phyloP scores from a whole-genome alignment of 305 asterid genomes.

The Salvia sclarea region DNA sequence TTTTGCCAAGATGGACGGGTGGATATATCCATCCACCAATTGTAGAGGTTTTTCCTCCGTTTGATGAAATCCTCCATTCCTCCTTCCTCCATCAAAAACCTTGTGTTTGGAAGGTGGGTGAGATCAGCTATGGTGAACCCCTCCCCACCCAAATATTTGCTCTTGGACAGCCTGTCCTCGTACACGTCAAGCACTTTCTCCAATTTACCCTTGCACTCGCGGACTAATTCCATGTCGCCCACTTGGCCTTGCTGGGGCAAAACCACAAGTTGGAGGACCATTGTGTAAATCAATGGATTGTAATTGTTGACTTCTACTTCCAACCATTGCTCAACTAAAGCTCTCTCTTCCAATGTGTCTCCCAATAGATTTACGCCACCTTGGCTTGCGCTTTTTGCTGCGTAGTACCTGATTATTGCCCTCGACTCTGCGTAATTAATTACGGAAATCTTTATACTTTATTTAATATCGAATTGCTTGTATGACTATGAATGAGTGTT shows the following conservation, averaged over 20 bases:
- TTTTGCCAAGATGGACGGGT: conserved; percentile 76
- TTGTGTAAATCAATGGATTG: conserved; percentile 55
- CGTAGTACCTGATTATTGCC: conserved; percentile 85
- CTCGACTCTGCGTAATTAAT: conserved; percentile 76
- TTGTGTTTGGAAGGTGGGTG: conserved; percentile 68
- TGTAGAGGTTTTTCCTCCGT: conserved; percentile 49
- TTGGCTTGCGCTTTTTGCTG: conserved; percentile 50
- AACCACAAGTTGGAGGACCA: conserved; percentile 65
- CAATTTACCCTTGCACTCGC: conserved; percentile 46
- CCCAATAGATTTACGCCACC: conserved; percentile 60
- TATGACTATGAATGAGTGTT: too few relatives aligned
- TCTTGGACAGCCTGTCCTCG: conserved; percentile 61
- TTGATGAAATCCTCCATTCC: conserved; percentile 54
- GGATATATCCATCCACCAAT: conserved; percentile 83
- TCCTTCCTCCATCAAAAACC: conserved; percentile 58
- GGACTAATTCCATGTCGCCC: conserved; percentile 45
- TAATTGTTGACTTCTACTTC: conserved; percentile 82
- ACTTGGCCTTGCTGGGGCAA: conserved; percentile 54
- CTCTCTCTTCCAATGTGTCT: conserved; percentile 63
- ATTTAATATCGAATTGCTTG: too few relatives aligned
- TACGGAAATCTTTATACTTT: too few relatives aligned
- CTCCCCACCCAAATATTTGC: conserved; percentile 72
- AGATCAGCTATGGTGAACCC: conserved; percentile 71
- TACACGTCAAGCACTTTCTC: conserved; percentile 74
- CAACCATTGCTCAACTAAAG: conserved; percentile 80